Conservation (phyloP, 495 filamentous ascomycete species). For the Neurospora sp. region DNA sequence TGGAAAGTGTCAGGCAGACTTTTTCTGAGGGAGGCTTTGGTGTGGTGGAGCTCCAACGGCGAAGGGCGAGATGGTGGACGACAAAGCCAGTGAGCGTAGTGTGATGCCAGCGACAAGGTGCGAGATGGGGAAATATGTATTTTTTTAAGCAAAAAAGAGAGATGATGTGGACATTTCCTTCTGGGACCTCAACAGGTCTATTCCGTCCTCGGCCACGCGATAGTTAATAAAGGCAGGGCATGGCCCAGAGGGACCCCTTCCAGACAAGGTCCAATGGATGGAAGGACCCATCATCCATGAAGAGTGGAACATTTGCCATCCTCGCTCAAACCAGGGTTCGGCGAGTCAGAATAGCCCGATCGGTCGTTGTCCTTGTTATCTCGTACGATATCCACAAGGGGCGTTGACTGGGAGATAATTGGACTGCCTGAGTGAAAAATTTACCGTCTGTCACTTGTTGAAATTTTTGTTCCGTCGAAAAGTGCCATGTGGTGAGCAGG, state of each 20-base stretch:
- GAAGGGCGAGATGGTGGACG: background rate
- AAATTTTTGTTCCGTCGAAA: background rate
- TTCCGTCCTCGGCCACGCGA: background rate
- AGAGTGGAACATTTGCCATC: background rate
- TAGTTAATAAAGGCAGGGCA: background rate
- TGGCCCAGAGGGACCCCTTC: background rate
- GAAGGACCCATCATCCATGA: background rate
- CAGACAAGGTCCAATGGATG: background rate
- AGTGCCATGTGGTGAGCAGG: constrained; percentile 11
- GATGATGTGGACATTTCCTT: background rate
- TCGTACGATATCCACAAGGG: constrained; percentile 11
- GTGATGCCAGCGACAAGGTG: background rate
- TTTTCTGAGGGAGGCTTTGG: background rate
- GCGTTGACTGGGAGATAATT: constrained; percentile 3
- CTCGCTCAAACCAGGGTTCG: background rate
- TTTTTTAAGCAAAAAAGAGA: background rate
- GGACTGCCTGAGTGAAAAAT: constrained; percentile 2
- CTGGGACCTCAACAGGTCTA: background rate
- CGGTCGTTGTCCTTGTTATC: constrained; percentile 1
- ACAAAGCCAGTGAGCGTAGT: background rate
- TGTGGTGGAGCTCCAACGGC: background rate
- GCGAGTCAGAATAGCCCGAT: constrained; percentile 8
- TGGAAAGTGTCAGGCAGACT: background rate
- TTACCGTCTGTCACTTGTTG: background rate
- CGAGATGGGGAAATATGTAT: background rate